Conservation (phyloP, 2,329 filamentous ascomycete genomes). For the Penicillium digitatum region DNA sequence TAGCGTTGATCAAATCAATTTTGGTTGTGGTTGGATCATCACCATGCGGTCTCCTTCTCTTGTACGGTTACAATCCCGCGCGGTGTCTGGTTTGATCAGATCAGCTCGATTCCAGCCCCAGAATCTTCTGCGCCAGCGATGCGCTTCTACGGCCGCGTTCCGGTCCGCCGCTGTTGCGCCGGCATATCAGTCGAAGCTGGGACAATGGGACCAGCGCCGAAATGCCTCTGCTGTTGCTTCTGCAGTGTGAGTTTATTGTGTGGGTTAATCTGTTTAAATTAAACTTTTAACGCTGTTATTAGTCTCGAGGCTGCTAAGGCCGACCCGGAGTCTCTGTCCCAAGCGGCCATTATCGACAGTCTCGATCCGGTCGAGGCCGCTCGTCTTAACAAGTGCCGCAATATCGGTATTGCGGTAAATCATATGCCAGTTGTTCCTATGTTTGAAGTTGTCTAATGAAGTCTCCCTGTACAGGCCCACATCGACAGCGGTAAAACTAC, state of each 20-base stretch:
- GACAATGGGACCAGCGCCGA: conserved; percentile 43
- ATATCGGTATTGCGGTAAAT: conserved; percentile 93
- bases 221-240: conserved; percentile 43
- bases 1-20: conserved; percentile 27
- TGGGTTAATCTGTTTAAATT: not conserved
- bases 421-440: not conserved
- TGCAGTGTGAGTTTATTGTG: conserved; percentile 39
- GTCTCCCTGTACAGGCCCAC: conserved; percentile 62
- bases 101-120: conserved; percentile 36
- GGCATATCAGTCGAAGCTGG: conserved; percentile 37
- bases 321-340: conserved; percentile 55
- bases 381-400: conserved; percentile 76
- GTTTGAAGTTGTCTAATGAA: conserved; percentile 3
- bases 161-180: conserved; percentile 32
- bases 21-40: conserved; percentile 26
- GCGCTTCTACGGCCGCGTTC: conserved; percentile 37
- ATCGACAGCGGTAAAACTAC: conserved; percentile 99
- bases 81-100: conserved; percentile 37
- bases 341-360: conserved; percentile 69
- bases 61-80: conserved; percentile 39
- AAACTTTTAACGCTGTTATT: conserved; percentile 10
- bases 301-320: conserved; percentile 56
- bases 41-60: conserved; percentile 42
- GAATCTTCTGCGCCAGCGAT: conserved; percentile 38
- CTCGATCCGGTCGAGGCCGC: conserved; percentile 74